Percentiles rank a stretch among this genome's conserved stretches.
Conservation (phyloP, 306 rosid genomes). For the Gynostemma pentaphyllum region DNA sequence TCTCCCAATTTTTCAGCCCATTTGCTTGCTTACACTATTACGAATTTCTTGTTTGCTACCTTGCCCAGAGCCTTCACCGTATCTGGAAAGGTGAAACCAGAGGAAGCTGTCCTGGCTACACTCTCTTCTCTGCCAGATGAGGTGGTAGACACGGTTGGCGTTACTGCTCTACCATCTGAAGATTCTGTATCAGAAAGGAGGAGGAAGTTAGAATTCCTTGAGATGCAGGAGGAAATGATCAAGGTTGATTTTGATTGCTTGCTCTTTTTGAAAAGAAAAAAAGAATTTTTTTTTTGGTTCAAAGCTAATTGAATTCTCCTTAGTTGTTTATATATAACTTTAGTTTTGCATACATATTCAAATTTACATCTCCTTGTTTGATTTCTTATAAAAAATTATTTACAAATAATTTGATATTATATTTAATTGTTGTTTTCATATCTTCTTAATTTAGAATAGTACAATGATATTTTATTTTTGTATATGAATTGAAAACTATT, state of each 20-base stretch:
- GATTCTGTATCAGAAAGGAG: slow-evolving; percentile 82
- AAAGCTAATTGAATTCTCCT: not conserved
- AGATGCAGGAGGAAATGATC: slow-evolving; percentile 85
- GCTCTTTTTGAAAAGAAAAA: not conserved
- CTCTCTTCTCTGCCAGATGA: slow-evolving; percentile 93
- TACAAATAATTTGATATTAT: too few species aligned
- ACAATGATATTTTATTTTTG: too few species aligned
- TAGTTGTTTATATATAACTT: not conserved
- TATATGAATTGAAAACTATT: too few species aligned
- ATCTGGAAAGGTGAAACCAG: slow-evolving; percentile 69
- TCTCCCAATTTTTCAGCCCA: not conserved
- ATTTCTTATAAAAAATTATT: too few species aligned
- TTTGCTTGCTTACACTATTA: not conserved
- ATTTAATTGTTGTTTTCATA: too few species aligned
- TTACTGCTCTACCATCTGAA: slow-evolving; percentile 75
- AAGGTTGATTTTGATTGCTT: slow-evolving; percentile 34
- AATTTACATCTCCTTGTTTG: too few species aligned
- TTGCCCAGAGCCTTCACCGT: slow-evolving; percentile 66
- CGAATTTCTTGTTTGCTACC: not conserved
- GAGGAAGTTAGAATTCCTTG: slow-evolving; percentile 89
- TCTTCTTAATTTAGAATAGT: too few species aligned
- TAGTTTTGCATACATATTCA: too few species aligned
- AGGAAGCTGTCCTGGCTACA: slow-evolving; percentile 83
- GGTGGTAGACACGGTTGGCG: slow-evolving; percentile 85
- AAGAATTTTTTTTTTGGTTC: not conserved